Base-by-base conservation (phyloP, 805 yeast species). In the Ogataea neopini region DNA sequence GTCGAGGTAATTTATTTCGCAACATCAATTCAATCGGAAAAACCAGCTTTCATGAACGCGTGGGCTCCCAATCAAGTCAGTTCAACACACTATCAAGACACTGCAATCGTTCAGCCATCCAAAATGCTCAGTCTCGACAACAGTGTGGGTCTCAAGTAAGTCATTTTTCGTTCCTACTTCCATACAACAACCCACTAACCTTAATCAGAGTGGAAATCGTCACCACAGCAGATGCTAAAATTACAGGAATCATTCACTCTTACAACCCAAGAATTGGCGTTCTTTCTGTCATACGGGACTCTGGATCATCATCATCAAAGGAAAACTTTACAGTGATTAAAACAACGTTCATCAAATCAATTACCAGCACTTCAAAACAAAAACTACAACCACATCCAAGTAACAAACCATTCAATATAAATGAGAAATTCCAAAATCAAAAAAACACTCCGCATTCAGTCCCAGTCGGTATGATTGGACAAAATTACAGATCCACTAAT, bases 181-280 rank as follows among this genome's bases (percentile, higher is more conserved):
- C 20, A n/a, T 22, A 13, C 23, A 10, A 4, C 14, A 3, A 5
- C 37, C 6, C 20, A 46, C 48, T 52, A 19, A 13, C 26, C 30
- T 14, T 4, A 10, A 15, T n/a, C 30, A 75, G 81, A 57, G 86
- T 87, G 48, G 79, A 73, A 59, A 71, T 86, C 44, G 76, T 79
- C 10, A 86, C 87, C 43, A 68, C 76, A 6, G 67, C 81, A 39
- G 88, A 84, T 58, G 73, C 75, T 22, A 70, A 71, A 7, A 71
- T 81, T 44, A 71, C 72, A n/a, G 96, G 94, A 1, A 68, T 74
- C 26, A 74, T 87, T 32, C 83, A 81, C 61, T 75, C 89, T 8
- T 83, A 77, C 61, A 77, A 80, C 48, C 70, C 82, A 6, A 73
- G 72, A 45, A 47, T 69, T 62, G 72, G 74, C 34, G 62, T 80